Evolutionary conservation across 805 yeast genomes (phyloP), one percentile per base, ranked within the genome.

Genomic region (Grigorovia jiainica): DNA sequence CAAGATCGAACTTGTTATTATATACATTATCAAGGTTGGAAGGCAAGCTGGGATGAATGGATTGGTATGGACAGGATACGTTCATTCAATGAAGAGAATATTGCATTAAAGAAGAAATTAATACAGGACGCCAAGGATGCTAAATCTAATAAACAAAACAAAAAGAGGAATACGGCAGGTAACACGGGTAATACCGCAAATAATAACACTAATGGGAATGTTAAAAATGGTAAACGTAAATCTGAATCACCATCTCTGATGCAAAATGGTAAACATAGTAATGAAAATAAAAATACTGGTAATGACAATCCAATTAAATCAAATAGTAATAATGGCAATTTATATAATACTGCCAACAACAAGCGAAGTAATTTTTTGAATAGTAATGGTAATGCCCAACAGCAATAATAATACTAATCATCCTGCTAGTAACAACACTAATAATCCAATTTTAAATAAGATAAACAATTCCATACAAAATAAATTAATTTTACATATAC

Each of bases 1-100:
- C 49, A 47, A 21, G 60, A 53, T 16, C 64, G 62, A 33, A 50
- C 51, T 17, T 70, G 78, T 24, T 89, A 78, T 61, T 79, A 69
- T 50, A 76, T 90, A 15, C 98, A 92, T 57, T 90, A 90, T 62
- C 82, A 81, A 51, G 97, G 98, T 3, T 90, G 98, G 98, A 90
- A 89, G 55, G 63, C 80, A 15, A 79, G 87, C 44, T 90, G 96
- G 95, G 97, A 90, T 58, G 98, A 90, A 61, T 90, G 98, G 98
- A 90, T 90, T 1, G 72, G 75, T 1, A 61, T 63, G 7, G 79
- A 76, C 32, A 65, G 97, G 29, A 72, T 90, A 5, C 66, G 85
- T 54, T 81, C 77, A 47, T 70, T 69, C 55, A 82, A 73, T 39
- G 80, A 76, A 24, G 95, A 82, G 48, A 87, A 83, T 53, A 51